A percentile compares a stretch with the other conserved stretches of the same genome.
These are phyloP conservation scores for Echites panduratus DNA, from an alignment of 257 asterid species.

Conservation along the genomic window DNA sequence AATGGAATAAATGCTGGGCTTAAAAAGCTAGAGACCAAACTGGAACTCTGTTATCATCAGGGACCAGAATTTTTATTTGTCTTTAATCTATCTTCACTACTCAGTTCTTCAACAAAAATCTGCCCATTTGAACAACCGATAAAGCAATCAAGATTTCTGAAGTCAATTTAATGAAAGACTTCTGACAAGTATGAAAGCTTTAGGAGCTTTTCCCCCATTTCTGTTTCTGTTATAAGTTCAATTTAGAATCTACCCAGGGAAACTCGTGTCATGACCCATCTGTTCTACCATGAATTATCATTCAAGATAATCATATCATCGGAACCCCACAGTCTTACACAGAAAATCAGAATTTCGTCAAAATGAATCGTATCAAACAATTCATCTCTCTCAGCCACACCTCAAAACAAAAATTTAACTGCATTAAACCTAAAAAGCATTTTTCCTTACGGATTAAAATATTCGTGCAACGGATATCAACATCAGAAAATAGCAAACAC, in stretches of 20 bases:
- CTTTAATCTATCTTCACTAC: background rate
- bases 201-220: background rate
- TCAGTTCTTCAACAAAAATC: background rate
- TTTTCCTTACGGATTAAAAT: background rate
- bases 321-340: background rate
- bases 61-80: background rate
- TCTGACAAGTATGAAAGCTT: background rate
- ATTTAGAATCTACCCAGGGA: background rate
- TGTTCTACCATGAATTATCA: background rate
- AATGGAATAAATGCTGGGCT: background rate
- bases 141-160: background rate
- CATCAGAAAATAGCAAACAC: background rate
- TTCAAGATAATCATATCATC: background rate
- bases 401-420: background rate
- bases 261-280: background rate
- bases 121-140: background rate
- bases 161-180: background rate
- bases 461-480: background rate
- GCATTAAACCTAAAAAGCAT: background rate
- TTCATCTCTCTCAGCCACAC: background rate
- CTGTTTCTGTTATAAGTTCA: background rate
- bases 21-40: background rate
- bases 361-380: background rate
- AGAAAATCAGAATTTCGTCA: background rate
- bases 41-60: background rate